Evolutionary conservation across 352 stramenopile species (phyloP).

Genomic region (Pythium monospermum): DNA sequence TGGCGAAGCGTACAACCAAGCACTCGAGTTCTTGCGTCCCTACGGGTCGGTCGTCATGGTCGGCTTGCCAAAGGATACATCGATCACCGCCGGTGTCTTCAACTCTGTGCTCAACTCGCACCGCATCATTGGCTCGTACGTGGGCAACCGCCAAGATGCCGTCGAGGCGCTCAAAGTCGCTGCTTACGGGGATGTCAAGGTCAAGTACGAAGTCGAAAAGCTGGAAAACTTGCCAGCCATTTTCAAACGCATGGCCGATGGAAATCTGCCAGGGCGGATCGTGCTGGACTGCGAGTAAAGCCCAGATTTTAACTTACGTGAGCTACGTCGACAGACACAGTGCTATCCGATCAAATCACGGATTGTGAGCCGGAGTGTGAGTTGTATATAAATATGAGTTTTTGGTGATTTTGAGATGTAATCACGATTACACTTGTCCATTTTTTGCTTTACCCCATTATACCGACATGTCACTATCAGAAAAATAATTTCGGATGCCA

Average conservation of each 20-base stretch:
- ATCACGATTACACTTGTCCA: too few species aligned
- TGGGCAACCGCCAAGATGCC: slow-evolving; percentile 48
- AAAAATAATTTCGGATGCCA: too few species aligned
- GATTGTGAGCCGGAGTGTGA: too few species aligned
- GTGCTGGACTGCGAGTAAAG: slow-evolving; percentile 43
- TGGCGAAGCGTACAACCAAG: slow-evolving; percentile 44
- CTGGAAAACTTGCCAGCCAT: slow-evolving; percentile 36
- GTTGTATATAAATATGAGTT: too few species aligned
- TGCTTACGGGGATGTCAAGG: slow-evolving; percentile 37
- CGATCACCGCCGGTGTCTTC: slow-evolving; percentile 30
- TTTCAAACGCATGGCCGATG: slow-evolving; percentile 36
- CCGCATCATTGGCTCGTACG: slow-evolving; percentile 48
- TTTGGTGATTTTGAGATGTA: too few species aligned
- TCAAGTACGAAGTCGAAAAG: slow-evolving; percentile 31
- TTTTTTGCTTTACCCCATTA: not conserved
- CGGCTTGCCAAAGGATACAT: slow-evolving; percentile 56
- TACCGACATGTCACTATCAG: slow-evolving; percentile 3
- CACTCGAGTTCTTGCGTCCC: slow-evolving; percentile 55
- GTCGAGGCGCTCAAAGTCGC: slow-evolving; percentile 52
- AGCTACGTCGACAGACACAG: not conserved
- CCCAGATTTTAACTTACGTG: not conserved
- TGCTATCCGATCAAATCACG: too few species aligned
- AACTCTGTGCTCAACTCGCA: slow-evolving; percentile 32
- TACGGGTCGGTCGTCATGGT: slow-evolving; percentile 67
- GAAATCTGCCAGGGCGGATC: slow-evolving; percentile 31